Evolutionary conservation across 192 early-diverging fungal species (phyloP), one percentile per base, ranked within the genome.

Genomic region (Funneliformis geosporum): DNA sequence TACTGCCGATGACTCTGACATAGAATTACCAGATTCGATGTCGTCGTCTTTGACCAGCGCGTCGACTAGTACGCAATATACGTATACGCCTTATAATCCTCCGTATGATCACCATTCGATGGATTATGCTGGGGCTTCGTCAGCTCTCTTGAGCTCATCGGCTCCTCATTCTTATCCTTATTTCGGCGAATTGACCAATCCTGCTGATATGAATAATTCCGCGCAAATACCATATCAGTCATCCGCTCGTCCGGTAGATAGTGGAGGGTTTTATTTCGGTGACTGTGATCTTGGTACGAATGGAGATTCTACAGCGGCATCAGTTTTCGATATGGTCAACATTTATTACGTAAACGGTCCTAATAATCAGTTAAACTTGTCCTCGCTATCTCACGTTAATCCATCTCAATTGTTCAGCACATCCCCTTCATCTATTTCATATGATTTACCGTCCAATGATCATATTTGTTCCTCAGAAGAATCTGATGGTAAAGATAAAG

Each of bases 1-100:
- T 40, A 68, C 67, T 11, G 12, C 44, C 16, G 77, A 79, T 60
- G 77, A 79, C 4, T 79, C 77, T 23, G 67, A 79, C 59, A 28
- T 23, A 11, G 77, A 79, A 11, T 59, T 78, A 55, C 11, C 77
- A 0, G 77, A 79, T 39, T 71, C 77, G 42, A 46, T 78, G 61
- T 78, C 76, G 6, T 65, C 76, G 0, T 78, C 76, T 38, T 18
- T 21, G 10, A 64, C 61, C 42, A 76, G 33, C 12, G 18, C 33
- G 11, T 67, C 76, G 7, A 50, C 65, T 12, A 55, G 7, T 33
- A 64, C 25, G 5, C 76, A 78, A 23, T 79, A 40, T 70, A 39
- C 65, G 4, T 70, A 59, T 21, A 14, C 42, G 16, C 10, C 77
- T 23, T 69, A 23, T 60, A 71, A 33, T 60, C 2, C 76, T 33